These are phyloP conservation scores for Avicennia marina DNA, from an alignment of 257 asterid species.

Conservation along the genomic window DNA sequence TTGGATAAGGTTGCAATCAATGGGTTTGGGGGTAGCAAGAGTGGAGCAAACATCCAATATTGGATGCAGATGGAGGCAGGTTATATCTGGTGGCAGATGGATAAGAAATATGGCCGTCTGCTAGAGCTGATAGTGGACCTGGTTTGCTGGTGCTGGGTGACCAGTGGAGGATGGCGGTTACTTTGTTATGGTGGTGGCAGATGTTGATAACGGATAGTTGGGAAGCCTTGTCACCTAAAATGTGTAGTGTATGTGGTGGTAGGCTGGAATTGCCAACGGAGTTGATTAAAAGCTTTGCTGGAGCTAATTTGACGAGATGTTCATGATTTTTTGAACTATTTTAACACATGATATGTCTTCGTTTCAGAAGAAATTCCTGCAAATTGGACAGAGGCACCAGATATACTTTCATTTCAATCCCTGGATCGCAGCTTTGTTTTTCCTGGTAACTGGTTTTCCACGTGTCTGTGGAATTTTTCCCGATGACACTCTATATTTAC, in stretches of 20 bases:
- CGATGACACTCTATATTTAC: background rate
- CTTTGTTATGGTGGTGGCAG: background rate
- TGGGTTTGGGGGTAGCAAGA: too few relatives aligned
- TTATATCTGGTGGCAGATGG: background rate
- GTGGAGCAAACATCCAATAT: background rate
- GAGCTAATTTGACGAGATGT: conserved; percentile 4
- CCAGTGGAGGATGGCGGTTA: background rate
- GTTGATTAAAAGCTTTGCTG: background rate
- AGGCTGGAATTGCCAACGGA: conserved; percentile 5
- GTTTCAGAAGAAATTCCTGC: conserved; percentile 74
- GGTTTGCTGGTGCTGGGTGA: background rate
- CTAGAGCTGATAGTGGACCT: too few relatives aligned
- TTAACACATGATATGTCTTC: conserved; percentile 17
- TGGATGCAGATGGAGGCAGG: conserved; percentile 5
- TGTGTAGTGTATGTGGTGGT: background rate
- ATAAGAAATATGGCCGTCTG: background rate
- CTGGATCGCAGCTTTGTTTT: conserved; percentile 85
- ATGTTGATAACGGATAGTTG: background rate
- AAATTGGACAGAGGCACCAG: too few relatives aligned
- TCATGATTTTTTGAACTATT: conserved; percentile 7
- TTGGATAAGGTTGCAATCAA: background rate
- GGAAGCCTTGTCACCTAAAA: background rate
- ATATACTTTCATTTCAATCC: too few relatives aligned
- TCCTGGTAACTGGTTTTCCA: conserved; percentile 52
- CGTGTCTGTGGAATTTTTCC: background rate